Conservation (phyloP, 495 filamentous ascomycete species). For the Penicillium roqueforti region DNA sequence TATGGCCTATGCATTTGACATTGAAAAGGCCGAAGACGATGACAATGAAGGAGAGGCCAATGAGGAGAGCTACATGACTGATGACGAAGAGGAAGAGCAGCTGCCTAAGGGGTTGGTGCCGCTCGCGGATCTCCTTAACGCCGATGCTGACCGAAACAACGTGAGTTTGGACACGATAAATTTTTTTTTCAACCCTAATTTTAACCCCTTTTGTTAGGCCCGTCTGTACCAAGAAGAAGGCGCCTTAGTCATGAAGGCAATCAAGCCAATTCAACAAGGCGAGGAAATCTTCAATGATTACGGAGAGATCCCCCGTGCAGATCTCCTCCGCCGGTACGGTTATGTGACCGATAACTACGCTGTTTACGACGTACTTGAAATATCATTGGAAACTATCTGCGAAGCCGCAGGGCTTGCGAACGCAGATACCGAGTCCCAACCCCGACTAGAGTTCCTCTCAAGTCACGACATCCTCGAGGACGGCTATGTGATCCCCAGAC, state of each 20-base stretch:
- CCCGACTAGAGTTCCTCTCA: slow-evolving; percentile 46
- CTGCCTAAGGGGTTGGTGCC: slow-evolving; percentile 82
- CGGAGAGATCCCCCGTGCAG: slow-evolving; percentile 74
- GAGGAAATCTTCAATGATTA: slow-evolving; percentile 91
- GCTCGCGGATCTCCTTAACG: slow-evolving; percentile 88
- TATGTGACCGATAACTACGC: slow-evolving; percentile 78
- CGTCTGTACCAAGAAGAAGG: slow-evolving; percentile 68
- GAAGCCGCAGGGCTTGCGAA: slow-evolving; percentile 42
- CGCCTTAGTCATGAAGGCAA: slow-evolving; percentile 59
- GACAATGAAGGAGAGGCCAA: slow-evolving; percentile 50
- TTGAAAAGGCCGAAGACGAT: slow-evolving; percentile 56
- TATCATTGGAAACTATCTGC: slow-evolving; percentile 56
- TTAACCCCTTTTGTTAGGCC: slow-evolving; percentile 32
- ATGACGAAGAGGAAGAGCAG: slow-evolving; percentile 63
- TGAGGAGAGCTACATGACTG: slow-evolving; percentile 63
- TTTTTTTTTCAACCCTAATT: slow-evolving; percentile 1
- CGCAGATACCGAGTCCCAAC: slow-evolving; percentile 39
- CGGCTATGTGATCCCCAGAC: slow-evolving; percentile 48
- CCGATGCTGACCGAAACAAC: slow-evolving; percentile 80
- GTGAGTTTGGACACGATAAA: slow-evolving; percentile 33
- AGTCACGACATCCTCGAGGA: slow-evolving; percentile 51
- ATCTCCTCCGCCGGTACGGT: slow-evolving; percentile 82
- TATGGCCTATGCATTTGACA: slow-evolving; percentile 94
- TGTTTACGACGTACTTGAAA: slow-evolving; percentile 76
- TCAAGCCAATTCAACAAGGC: slow-evolving; percentile 61